Base-by-base conservation (phyloP, 2,329 filamentous ascomycete genomes). In the Verticillium tricorpus region DNA sequence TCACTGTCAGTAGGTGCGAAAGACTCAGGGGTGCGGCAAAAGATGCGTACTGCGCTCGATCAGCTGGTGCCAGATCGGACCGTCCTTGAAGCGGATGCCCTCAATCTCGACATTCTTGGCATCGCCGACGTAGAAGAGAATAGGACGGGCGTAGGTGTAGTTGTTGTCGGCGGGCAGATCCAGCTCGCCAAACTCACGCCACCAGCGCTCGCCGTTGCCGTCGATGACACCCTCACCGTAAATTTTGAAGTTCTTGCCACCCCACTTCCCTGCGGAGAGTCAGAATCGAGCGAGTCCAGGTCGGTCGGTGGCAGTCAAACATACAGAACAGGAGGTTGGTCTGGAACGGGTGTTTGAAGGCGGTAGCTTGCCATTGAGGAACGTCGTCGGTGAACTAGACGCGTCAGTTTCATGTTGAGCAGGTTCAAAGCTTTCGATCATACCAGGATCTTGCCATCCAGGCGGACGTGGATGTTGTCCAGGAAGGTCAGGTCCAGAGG, bases 51-150 rank as follows among this genome's bases (percentile, higher is more conserved):
- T 80, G 80, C 15, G 87, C 9, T 50, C 83, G 37, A 88, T 75
- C 66, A 87, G 87, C 68, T 85, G 88, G 2, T 82, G 86, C 85
- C 85, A 88, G 74, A 83, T 86, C 1, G 85, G 85, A 0, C 83
- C 85, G 69, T 86, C 83, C 62, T 85, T 81, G 66, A 87, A 78
- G 14, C 82, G 81, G 60, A 88, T 85, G 1, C 85, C 85, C 39
- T 82, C 78, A 5, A 88, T 78, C 3, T 78, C 77, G 2, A 88
- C 69, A 19, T 85, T 82, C 4, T 84, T 87, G 0, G 84, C 81
- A 57, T 87, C 87, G 69, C 87, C 83, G 0, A 83, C 85, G 45
- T 86, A 77, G 72, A 88, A 88, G 3, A 88, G 76, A 32, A 87
- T 84, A 0, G 85, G 85, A 0, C 85, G 81, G 37, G 83, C 79